A percentile compares a stretch with the other conserved stretches of the same genome.
phyloP scores from a whole-genome alignment of 176 grass and related monocot species.

The Poa annua region DNA sequence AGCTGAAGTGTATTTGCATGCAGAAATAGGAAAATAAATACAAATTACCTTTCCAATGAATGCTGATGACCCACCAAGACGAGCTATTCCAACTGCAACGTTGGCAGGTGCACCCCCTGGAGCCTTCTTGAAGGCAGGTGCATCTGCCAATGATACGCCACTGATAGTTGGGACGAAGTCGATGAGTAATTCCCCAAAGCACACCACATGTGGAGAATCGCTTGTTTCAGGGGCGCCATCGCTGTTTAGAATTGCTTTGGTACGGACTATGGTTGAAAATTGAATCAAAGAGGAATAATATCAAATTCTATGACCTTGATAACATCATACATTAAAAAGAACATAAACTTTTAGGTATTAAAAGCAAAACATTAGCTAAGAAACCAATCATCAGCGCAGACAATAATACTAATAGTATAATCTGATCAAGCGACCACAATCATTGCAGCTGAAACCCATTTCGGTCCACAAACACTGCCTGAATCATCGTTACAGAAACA shows the following conservation, averaged over 20 bases:
- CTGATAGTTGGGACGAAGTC: conserved; percentile 90
- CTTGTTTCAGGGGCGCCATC: conserved; percentile 42
- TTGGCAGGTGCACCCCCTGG: conserved; percentile 93
- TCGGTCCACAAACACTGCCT: not conserved
- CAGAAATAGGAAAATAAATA: conserved; percentile 14
- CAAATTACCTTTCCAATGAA: conserved; percentile 89
- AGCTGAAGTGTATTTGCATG: conserved; percentile 8
- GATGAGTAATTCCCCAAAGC: conserved; percentile 90
- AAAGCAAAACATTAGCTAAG: conserved; percentile 11
- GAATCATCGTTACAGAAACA: not conserved
- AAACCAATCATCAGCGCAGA: not conserved
- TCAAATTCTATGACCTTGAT: conserved; percentile 17
- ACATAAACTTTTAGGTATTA: not conserved
- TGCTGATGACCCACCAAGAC: conserved; percentile 90
- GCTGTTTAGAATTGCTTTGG: conserved; percentile 47
- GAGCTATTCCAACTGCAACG: conserved; percentile 90
- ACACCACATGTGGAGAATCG: conserved; percentile 78
- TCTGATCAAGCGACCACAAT: not conserved
- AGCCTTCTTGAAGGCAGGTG: conserved; percentile 94
- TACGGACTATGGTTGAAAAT: conserved; percentile 47
- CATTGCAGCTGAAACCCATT: not conserved
- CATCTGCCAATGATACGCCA: conserved; percentile 71
- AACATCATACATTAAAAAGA: conserved; percentile 9
- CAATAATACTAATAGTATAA: not conserved
- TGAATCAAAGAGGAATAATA: conserved; percentile 24